Base-by-base conservation (phyloP, 176 grass and related monocot species). In the Tillandsia fasciculata region DNA sequence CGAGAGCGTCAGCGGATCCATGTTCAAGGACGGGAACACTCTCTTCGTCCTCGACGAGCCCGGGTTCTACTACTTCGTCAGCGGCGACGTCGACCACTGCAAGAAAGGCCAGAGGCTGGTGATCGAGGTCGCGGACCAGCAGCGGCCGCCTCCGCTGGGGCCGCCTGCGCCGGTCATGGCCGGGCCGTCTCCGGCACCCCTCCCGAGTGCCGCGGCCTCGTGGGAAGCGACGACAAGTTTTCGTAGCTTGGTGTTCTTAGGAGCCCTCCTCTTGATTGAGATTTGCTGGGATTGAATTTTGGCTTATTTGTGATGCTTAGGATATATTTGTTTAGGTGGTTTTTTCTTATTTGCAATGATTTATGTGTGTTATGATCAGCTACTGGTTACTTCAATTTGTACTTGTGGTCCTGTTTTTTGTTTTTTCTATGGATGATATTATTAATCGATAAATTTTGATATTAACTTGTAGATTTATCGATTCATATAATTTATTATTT, bases 1-100 rank as follows among this genome's bases (percentile, higher is more conserved):
- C 70, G 78, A 80, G 72, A 84, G 75, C 28, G 13, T 2, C 42
- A 12, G 10, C 2, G 74, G 3, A 23, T 15, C 54, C 15, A 64
- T 53, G 80, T 74, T 68, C 14, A 74, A 70, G 68, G 88, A 91
- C 53, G 88, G 88, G 20, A 57, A 50, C 71, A 91, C 70, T 10
- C 17, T 80, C 49, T 80, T 91, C 74, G 50, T 50, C 53, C 85
- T 96, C 42, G 80, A 84, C 24, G 53, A 50, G 12, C 78, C 88
- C 0, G 88, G 81, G 9, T 58, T 72, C 51, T 26, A 70, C 83
- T 96, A 91, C 84, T 96, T 91, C 54, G 51, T 80, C 66, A 96
- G 88, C 66, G 66, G 83, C 53, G 75, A 96, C 78, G 1, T 78
- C 14, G 70, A 6, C 0, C 88, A 78, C 74, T 96, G 92, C 83